Conservation (phyloP, 2,329 filamentous ascomycete species). For the Aspergillus brunneoviolaceus region DNA sequence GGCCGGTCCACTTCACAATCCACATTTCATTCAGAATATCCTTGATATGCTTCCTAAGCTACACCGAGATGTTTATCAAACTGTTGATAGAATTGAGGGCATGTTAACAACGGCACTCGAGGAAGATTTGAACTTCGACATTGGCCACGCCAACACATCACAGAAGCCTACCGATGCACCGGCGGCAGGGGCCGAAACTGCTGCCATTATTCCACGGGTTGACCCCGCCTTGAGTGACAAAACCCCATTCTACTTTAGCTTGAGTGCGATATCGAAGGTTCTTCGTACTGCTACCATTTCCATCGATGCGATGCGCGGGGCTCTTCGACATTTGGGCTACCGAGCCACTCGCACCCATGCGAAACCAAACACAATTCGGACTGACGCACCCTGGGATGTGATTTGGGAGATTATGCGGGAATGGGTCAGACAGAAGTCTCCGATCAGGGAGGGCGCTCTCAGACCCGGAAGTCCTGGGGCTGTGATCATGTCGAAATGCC, state of each 20-base stretch:
- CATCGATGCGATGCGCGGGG: constrained; percentile 77
- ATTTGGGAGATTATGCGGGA: constrained; percentile 94
- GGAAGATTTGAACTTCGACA: constrained; percentile 54
- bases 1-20: constrained; percentile 81
- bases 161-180: constrained; percentile 13
- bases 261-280: constrained; percentile 70
- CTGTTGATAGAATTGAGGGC: constrained; percentile 76
- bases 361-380: constrained; percentile 86
- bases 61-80: constrained; percentile 72
- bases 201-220: constrained; percentile 45
- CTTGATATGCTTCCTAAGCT: constrained; percentile 68
- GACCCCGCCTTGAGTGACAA: constrained; percentile 67
- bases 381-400: constrained; percentile 83
- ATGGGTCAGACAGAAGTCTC: constrained; percentile 79
- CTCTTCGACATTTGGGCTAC: constrained; percentile 78
- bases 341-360: constrained; percentile 82
- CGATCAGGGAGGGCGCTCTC: constrained; percentile 71
- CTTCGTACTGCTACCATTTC: constrained; percentile 77
- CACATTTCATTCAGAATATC: constrained; percentile 76
- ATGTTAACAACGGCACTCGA: constrained; percentile 89
- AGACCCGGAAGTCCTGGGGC: constrained; percentile 70
- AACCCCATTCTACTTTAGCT: constrained; percentile 83
- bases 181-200: constrained; percentile 18
- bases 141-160: constrained; percentile 13
- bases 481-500: constrained; percentile 59